Base-by-base conservation (phyloP, 345 rosid genomes). In the Psidium friedrichsthalianum region DNA sequence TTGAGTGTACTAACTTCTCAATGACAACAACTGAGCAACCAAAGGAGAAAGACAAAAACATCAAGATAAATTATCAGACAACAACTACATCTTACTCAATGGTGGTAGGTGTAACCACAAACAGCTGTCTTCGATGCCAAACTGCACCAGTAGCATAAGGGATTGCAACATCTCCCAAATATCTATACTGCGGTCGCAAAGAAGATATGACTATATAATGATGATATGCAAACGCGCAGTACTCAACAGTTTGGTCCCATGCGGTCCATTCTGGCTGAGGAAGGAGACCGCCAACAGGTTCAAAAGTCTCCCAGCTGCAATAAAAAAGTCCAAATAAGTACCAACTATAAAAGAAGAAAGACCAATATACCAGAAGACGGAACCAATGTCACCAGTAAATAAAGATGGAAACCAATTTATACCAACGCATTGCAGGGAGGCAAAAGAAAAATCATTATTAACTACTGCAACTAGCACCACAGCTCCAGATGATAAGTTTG, bases 201-300 rank as follows among this genome's bases (percentile, higher is more conserved):
- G 98, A 97, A 61, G 97, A 94, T 89, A 97, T 94, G 76, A 97
- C 98, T 88, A 97, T 94, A 87, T 94, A 97, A 22, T 94, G 93
- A 87, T 94, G 99, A 90, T 96, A 96, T 27, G 96, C 98, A 90
- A 97, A 95, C 25, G 99, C 99, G 91, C 99, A 97, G 88, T 97
- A 94, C 89, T 97, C 99, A 86, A 96, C 99, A 78, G 98, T 97
- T 90, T 95, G 95, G 90, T 97, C 99, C 99, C 99, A 97, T 83
- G 99, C 98, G 81, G 99, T 92, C 99, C 99, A 97, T 85, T 97
- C 99, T 86, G 99, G 99, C 91, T 96, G 99, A 92, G 99, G 98
- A 93, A 97, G 95, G 90, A 97, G 92, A 85, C 91, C 94, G 86
- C 99, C 98, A 55, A 97, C 97, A 56, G 99, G 98, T 90, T 95